Base-by-base conservation (phyloP, 169 alveolate species). In the Cryptosporidium baileyi region DNA sequence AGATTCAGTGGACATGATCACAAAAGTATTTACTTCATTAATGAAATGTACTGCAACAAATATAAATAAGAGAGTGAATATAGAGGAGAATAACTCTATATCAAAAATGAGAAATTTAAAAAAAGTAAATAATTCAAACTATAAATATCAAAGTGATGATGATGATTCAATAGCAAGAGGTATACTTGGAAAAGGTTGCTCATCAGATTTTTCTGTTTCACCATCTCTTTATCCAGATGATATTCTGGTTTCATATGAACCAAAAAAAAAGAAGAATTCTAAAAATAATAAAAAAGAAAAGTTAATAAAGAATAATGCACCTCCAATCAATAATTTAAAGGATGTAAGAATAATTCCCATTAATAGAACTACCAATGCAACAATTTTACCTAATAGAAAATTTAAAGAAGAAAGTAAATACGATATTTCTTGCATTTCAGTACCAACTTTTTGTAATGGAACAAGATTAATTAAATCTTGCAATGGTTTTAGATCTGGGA, bases 141-240 rank as follows among this genome's bases (percentile, higher is more conserved):
- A 19, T 15, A 0, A 32, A 6, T 13, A 38, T 8, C 5, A 28
- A 2, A 45, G 54, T 38, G 11, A 11, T 15, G 9, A 19, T 28
- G 81, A 65, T 2, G 81, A 65, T 1, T 49, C 81, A 13, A 24
- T 65, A 3, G 81, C 81, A 28, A 65, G 63, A 65, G 81, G 81
- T n/a, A 51, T 65, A 11, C 63, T 65, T 11, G 36, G 81, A 13
- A 65, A 65, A 49, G 81, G 81, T 8, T 65, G 81, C 28, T 54
- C 85, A 34, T 52, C 74, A 19, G 67, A 74, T 24, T 54, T 74
- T 15, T 54, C 85, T 0, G 85, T 74, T 44, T 74, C 85, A n/a
- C 85, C 49, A 54, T 74, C 85, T 17, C 67, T 74, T n/a, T 74
- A 74, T 40, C 85, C 85, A 15, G 85, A 74, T 26, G 85, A 74